A percentile compares a stretch with the other conserved stretches of the same genome.
These are phyloP conservation scores for Salix viminalis DNA, from an alignment of 345 rosid species.

Conservation along the genomic window DNA sequence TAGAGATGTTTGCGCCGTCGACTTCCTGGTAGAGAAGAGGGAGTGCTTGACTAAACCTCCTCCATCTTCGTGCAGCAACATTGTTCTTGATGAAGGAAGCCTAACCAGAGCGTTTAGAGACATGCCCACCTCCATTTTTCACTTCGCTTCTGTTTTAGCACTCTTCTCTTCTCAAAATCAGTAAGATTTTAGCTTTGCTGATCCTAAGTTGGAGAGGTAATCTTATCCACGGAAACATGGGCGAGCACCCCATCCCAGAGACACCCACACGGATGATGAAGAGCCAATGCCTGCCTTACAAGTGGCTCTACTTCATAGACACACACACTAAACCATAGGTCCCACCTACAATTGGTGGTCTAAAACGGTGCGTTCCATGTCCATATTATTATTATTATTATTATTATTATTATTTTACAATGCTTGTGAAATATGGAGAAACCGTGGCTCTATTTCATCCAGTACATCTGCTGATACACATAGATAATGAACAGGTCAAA, in stretches of 20 bases:
- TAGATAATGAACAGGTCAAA: neutral
- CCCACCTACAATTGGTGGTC: too few relatives aligned
- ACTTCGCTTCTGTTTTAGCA: neutral
- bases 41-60: slow-evolving; percentile 46
- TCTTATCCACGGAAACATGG: slow-evolving; percentile 30
- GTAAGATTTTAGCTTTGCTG: neutral
- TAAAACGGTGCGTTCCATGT: too few relatives aligned
- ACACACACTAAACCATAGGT: too few relatives aligned
- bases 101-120: slow-evolving; percentile 65
- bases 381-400: too few relatives aligned
- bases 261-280: neutral
- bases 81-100: slow-evolving; percentile 48
- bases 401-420: too few relatives aligned
- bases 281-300: slow-evolving; percentile 30
- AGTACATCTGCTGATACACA: neutral
- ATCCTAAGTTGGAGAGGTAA: neutral
- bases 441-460: neutral
- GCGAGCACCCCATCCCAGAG: neutral
- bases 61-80: slow-evolving; percentile 30
- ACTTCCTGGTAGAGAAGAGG: slow-evolving; percentile 38
- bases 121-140: slow-evolving; percentile 62
- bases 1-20: slow-evolving; percentile 20
- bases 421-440: neutral
- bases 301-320: too few relatives aligned
- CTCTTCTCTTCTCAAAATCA: neutral